These are phyloP conservation scores for Haplosporangium gracile DNA, from an alignment of 192 early-diverging fungal genomes.

Conservation along the genomic window DNA sequence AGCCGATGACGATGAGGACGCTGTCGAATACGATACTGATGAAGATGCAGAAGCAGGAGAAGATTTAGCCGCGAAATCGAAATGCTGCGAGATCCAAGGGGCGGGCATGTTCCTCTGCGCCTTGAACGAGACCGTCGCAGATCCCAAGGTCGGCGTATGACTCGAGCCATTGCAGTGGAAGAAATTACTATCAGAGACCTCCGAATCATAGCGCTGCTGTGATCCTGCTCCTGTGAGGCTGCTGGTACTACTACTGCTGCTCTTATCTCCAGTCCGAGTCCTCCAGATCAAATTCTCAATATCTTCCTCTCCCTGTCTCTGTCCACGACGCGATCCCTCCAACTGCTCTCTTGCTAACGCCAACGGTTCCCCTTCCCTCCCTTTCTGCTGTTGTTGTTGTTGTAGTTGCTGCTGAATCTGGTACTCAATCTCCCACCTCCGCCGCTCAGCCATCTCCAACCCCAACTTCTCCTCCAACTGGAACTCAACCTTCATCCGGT, in stretches of 20 bases:
- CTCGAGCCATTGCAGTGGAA: constrained; percentile 26
- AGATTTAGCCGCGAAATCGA: not conserved
- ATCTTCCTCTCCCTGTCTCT: constrained; percentile 17
- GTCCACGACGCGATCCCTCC: not conserved
- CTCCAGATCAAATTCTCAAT: constrained; percentile 38
- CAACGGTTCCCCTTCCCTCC: not conserved
- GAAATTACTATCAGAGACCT: constrained; percentile 26
- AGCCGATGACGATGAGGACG: not conserved
- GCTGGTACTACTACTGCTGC: not conserved
- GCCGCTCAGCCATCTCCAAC: constrained; percentile 22
- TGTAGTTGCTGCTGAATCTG: not conserved
- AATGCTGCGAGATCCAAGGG: constrained; percentile 18
- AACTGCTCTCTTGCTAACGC: not conserved
- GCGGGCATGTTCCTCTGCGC: constrained; percentile 33
- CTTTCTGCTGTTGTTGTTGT: not conserved
- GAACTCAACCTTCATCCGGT: constrained; percentile 16
- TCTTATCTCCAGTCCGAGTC: constrained; percentile 1
- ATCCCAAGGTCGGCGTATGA: not conserved
- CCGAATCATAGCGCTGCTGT: not conserved
- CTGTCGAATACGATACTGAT: not conserved
- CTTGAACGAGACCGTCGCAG: constrained; percentile 38
- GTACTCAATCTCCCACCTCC: constrained; percentile 5
- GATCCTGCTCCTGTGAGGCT: not conserved
- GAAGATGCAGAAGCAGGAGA: not conserved
- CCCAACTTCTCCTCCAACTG: constrained; percentile 38